Evolutionary conservation across 176 grass and related monocot species (phyloP), one percentile per base, ranked within the genome.

Genomic region (Microstegium vimineum): DNA sequence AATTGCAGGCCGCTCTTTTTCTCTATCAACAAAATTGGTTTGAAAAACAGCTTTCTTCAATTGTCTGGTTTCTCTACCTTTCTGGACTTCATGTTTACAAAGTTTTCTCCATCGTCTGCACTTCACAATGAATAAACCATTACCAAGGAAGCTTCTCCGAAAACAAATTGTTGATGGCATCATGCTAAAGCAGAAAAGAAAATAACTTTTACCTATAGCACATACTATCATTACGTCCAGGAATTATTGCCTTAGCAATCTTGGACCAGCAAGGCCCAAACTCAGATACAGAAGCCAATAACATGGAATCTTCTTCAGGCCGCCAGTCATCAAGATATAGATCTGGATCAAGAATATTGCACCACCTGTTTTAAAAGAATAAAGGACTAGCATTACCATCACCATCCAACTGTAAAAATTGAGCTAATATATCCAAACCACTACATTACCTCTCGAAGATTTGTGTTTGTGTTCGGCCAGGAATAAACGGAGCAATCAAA

Each of bases 11-110:
- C 90, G 74, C 62, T 98, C 95, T 56, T 83, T 78, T 86, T 95
- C 87, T 78, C 95, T 90, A 82, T 88, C 79, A 71, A 98, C 95
- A 91, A 98, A 98, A 79, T 98, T 98, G 70, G 79, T 85, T 65
- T 91, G 85, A 37, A 98, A 88, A 77, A 93, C 75, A 46, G 75
- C 69, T 83, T 84, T 92, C 89, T 98, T 98, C 66, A 98, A 81
- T 86, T 83, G 82, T 28, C 69, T 86, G 20, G 76, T 80, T 35
- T 87, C 82, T 93, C 86, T 62, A 59, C 86, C 68, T 66, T 66
- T 77, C 41, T 68, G 83, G 27, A 89, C 35, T 80, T 93, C 82
- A 69, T 90, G 51, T 38, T 67, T 66, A 79, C 88, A 78, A 25
- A 98, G 70, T 38, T 64, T 65, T 36, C 79, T 95, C 95, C 95